These are phyloP conservation scores for Ophidiomyces ophidiicola DNA, from an alignment of 2,329 filamentous ascomycete species.

Conservation along the genomic window DNA sequence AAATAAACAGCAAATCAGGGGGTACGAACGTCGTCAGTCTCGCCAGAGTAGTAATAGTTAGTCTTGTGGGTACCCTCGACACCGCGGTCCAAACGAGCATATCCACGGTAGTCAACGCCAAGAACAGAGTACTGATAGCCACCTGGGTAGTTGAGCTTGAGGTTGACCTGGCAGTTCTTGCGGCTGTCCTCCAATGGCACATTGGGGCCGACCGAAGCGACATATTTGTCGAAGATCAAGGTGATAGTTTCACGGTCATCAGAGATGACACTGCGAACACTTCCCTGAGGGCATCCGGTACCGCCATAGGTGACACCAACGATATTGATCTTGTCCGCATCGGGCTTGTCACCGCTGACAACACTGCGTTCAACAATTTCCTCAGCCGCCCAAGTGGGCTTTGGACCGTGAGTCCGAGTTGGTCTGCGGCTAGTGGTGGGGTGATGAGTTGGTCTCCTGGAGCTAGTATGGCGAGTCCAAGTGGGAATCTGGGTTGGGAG, in stretches of 20 bases:
- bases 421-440: neutral
- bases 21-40: slow-evolving; percentile 12
- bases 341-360: slow-evolving; percentile 1
- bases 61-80: slow-evolving; percentile 7
- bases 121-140: slow-evolving; percentile 13
- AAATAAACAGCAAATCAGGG: neutral
- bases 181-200: slow-evolving; percentile 7
- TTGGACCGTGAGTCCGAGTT: neutral
- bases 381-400: neutral
- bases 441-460: neutral
- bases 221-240: slow-evolving; percentile 11
- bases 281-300: slow-evolving; percentile 12
- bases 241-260: slow-evolving; percentile 12
- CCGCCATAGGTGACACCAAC: slow-evolving; percentile 11
- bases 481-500: neutral
- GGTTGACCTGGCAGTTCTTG: slow-evolving; percentile 15
- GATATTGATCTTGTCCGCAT: slow-evolving; percentile 7
- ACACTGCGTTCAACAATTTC: slow-evolving; percentile 4
- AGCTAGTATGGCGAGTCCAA: neutral
- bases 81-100: slow-evolving; percentile 7
- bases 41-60: slow-evolving; percentile 15
- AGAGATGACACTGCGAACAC: slow-evolving; percentile 7
- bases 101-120: slow-evolving; percentile 12
- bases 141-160: slow-evolving; percentile 12
- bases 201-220: slow-evolving; percentile 8